Base-by-base conservation (phyloP, 2,329 filamentous ascomycete species). In the Fusarium proliferatum region DNA sequence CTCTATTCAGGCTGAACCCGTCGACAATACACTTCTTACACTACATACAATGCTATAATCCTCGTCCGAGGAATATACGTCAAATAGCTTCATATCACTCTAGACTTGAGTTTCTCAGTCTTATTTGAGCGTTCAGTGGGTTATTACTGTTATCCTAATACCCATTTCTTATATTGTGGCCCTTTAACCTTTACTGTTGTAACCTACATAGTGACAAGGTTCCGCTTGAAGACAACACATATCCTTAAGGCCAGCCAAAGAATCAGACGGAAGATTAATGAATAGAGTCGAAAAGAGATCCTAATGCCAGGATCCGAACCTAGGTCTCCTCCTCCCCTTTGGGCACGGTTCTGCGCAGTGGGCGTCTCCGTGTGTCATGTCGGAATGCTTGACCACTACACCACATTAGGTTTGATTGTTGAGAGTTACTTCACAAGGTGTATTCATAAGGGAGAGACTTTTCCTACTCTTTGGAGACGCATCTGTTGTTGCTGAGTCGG, bases 101-200 rank as follows among this genome's bases (percentile, higher is more conserved):
- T 48, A 16, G 33, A 38, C 9, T 26, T 26, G 11, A 16, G 5
- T 7, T 21, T 5, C 10, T 38, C 10, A 12, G 17, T 17, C 13
- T 26, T 28, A 16, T 3, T 7, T 15, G 1, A 16, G 28, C 16
- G 5, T 2, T 21, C 9, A 8, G 2, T 36, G 13, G 21, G 12
- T 21, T 6, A 26, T 10, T 17, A 13, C 6, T 38, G 51, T 16
- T 26, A 9, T 6, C 28, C 16, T n/a, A 5, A 1, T 5, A 26
- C 6, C 5, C 12, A 6, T 9, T 28, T 8, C 19, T 6, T 4
- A 5, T 28, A 8, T n/a, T 9, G n/a, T 28, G 51, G 33, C 23
- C 1, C 19, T 15, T 26, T 38, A 21, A 53, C 9, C 17, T 28
- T 38, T 26, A 17, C 33, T 34, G 11, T 34, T 51, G 8, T 10